These are phyloP conservation scores for Colletotrichum paranaense DNA, from an alignment of 2,329 filamentous ascomycete species.

Conservation along the genomic window DNA sequence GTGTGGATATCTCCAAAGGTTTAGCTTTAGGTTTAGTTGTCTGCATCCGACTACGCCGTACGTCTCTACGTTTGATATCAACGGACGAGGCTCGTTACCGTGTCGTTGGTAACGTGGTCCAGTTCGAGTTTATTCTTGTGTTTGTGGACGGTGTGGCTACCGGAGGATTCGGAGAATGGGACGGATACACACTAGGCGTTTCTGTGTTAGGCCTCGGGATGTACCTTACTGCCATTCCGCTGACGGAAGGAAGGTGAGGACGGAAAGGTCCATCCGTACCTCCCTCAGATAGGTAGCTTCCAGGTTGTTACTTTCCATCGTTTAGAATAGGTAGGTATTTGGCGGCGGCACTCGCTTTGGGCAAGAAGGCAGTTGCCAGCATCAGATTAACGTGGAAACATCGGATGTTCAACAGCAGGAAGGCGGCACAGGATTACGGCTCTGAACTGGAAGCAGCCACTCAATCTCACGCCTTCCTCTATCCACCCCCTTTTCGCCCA, in stretches of 20 bases:
- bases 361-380: too few relatives aligned
- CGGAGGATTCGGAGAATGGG: background rate
- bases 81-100: background rate
- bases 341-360: too few relatives aligned
- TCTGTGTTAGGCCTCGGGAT: background rate
- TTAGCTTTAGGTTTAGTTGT: background rate
- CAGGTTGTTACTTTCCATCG: too few relatives aligned
- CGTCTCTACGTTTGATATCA: background rate
- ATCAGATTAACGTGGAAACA: background rate
- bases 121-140: background rate
- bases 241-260: too few relatives aligned
- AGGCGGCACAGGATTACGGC: background rate
- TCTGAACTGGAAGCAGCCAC: background rate
- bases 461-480: background rate
- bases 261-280: too few relatives aligned
- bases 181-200: constrained; percentile 6
- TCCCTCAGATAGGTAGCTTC: too few relatives aligned
- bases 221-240: background rate
- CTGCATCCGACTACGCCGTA: background rate
- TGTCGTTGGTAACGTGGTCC: constrained; percentile 1
- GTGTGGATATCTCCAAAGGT: background rate
- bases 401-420: background rate
- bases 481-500: background rate
- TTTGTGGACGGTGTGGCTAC: background rate
- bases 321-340: too few relatives aligned